A percentile compares a stretch with the other conserved stretches of the same genome.
Evolutionary conservation across 306 rosid genomes (phyloP).

Genomic region (Medicago arabica): DNA sequence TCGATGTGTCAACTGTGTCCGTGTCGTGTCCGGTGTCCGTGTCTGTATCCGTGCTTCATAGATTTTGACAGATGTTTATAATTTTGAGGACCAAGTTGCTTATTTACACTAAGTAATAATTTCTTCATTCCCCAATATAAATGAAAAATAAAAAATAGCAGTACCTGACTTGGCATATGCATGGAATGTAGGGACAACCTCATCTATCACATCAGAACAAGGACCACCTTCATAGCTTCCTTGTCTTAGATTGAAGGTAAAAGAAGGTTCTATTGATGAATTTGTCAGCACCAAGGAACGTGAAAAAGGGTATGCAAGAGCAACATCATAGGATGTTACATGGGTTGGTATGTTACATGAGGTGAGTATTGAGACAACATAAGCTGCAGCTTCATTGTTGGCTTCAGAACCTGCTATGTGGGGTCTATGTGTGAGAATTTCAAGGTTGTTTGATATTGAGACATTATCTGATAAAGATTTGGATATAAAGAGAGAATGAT

Average conservation of each 20-base stretch:
- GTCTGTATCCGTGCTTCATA: no score
- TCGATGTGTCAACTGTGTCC: no score
- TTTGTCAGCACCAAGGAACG: conserved; percentile 52
- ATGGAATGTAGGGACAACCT: conserved; percentile 67
- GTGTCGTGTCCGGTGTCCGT: no score
- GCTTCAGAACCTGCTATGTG: conserved; percentile 70
- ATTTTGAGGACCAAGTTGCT: no score
- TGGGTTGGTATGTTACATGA: conserved; percentile 54
- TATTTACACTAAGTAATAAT: no score
- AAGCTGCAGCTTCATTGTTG: conserved; percentile 66
- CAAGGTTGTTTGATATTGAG: conserved; percentile 60
- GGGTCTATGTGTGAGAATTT: conserved; percentile 64
- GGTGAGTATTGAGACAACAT: conserved; percentile 52
- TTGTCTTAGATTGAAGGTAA: conserved; percentile 48
- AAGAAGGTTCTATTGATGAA: conserved; percentile 47
- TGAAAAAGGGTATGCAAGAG: conserved; percentile 58
- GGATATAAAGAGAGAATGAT: conserved; percentile 69
- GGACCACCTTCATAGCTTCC: conserved; percentile 61
- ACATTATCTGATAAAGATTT: conserved; percentile 53
- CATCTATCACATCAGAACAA: conserved; percentile 54
- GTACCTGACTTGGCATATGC: conserved; percentile 73
- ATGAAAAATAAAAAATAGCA: no score
- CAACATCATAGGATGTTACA: conserved; percentile 54
- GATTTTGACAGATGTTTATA: no score
- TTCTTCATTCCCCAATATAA: no score